phyloP scores from a whole-genome alignment of 2,329 filamentous ascomycete genomes.

The Aureobasidium subglaciale region DNA sequence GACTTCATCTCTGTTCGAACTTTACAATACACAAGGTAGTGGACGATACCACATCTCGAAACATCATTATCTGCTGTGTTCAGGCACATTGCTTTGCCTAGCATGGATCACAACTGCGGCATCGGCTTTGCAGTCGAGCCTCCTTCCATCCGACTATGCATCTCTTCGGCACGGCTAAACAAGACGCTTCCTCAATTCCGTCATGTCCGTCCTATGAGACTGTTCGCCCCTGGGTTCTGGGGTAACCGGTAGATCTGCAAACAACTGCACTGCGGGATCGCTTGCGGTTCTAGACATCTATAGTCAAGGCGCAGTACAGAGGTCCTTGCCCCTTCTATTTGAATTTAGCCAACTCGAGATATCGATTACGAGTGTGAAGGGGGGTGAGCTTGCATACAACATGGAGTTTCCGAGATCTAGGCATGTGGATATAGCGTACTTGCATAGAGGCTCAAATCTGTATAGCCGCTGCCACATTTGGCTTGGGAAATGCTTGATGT shows the following conservation, averaged over 20 bases:
- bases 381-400: neutral
- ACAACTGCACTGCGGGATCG: slow-evolving; percentile 1
- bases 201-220: neutral
- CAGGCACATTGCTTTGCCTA: too few relatives aligned
- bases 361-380: neutral
- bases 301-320: neutral
- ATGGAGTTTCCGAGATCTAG: too few relatives aligned
- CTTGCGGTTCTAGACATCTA: neutral
- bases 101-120: too few relatives aligned
- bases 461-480: neutral
- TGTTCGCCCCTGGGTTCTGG: neutral
- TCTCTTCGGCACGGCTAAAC: slow-evolving; percentile 8
- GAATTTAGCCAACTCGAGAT: slow-evolving; percentile 10
- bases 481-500: slow-evolving; percentile 10
- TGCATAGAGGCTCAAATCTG: neutral
- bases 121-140: neutral
- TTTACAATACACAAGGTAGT: neutral
- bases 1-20: too few relatives aligned
- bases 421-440: neutral
- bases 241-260: neutral
- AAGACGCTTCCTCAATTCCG: neutral
- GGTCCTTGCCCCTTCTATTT: neutral
- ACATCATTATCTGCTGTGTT: neutral
- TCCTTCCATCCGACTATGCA: neutral
- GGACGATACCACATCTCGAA: neutral